Percentiles rank a stretch among this genome's conserved stretches.
Conservation (phyloP, 2,329 filamentous ascomycete species). For the Parasarocladium wereldwijsianum region DNA sequence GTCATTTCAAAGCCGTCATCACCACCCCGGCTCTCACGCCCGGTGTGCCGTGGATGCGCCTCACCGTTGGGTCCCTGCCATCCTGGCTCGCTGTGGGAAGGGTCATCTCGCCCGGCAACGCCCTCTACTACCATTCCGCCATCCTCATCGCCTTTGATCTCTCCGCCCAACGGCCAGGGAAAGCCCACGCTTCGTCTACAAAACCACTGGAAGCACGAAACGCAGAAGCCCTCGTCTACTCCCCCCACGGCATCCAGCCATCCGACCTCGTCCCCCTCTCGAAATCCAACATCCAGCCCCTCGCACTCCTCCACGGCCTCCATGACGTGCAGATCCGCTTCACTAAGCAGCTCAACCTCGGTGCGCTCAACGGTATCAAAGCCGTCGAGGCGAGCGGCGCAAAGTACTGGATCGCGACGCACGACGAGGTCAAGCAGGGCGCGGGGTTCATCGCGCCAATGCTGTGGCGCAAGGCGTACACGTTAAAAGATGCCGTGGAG, state of each 20-base stretch:
- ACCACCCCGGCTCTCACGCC: slow-evolving; percentile 29
- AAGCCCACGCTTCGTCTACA: slow-evolving; percentile 7
- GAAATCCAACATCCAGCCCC: slow-evolving; percentile 27
- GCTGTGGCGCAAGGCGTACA: slow-evolving; percentile 27
- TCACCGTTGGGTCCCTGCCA: slow-evolving; percentile 25
- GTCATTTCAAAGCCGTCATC: slow-evolving; percentile 41
- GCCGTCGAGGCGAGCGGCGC: slow-evolving; percentile 36
- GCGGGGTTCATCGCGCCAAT: slow-evolving; percentile 40
- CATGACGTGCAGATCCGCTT: slow-evolving; percentile 40
- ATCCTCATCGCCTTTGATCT: slow-evolving; percentile 39
- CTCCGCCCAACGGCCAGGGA: slow-evolving; percentile 8
- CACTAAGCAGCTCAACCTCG: slow-evolving; percentile 46
- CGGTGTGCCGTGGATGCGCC: slow-evolving; percentile 8
- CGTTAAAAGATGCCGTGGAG: slow-evolving; percentile 25
- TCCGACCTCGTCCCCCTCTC: slow-evolving; percentile 26
- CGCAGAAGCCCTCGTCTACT: slow-evolving; percentile 46
- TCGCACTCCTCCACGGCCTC: slow-evolving; percentile 49
- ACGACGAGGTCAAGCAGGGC: slow-evolving; percentile 48
- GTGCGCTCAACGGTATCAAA: slow-evolving; percentile 44
- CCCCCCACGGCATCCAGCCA: slow-evolving; percentile 44
- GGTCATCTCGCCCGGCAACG: slow-evolving; percentile 35
- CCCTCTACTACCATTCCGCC: slow-evolving; percentile 47
- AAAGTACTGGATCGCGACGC: slow-evolving; percentile 50
- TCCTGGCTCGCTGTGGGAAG: slow-evolving; percentile 47
- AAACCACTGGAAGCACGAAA: background rate